Percentiles rank a stretch among this genome's conserved stretches.
These are phyloP conservation scores for Acmispon strigosus DNA, from an alignment of 306 rosid species.

Conservation along the genomic window DNA sequence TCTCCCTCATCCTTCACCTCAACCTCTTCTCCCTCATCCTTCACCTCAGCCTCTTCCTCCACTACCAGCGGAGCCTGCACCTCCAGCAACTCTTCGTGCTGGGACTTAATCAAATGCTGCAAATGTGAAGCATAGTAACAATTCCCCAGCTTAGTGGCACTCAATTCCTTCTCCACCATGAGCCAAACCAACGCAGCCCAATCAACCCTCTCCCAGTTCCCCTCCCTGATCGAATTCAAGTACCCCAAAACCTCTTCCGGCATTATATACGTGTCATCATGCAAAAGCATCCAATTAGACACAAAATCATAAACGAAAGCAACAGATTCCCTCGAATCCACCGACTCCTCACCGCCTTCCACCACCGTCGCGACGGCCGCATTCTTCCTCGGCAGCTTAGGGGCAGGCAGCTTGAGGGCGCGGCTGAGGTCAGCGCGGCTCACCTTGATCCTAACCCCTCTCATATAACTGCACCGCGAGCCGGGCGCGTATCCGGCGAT, in stretches of 20 bases:
- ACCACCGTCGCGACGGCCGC: neutral
- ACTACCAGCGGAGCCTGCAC: constrained; percentile 27
- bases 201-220: constrained; percentile 62
- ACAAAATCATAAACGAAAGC: constrained; percentile 55
- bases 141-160: constrained; percentile 29
- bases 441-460: constrained; percentile 32
- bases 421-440: constrained; percentile 73
- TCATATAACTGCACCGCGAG: constrained; percentile 44
- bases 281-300: constrained; percentile 73
- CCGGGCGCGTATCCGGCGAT: constrained; percentile 36
- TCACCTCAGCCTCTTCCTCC: constrained; percentile 28
- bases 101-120: constrained; percentile 59
- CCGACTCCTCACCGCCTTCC: constrained; percentile 23
- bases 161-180: constrained; percentile 81
- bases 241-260: constrained; percentile 39
- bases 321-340: constrained; percentile 31
- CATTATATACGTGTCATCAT: constrained; percentile 66
- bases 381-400: constrained; percentile 24
- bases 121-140: constrained; percentile 92
- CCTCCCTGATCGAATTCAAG: constrained; percentile 43
- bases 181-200: constrained; percentile 77
- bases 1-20: constrained; percentile 27
- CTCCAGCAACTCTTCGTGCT: constrained; percentile 45
- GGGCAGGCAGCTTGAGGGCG: constrained; percentile 56
- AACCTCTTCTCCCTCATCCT: constrained; percentile 38